Percentiles rank a stretch among this genome's conserved stretches.
Conservation (phyloP, 2,329 filamentous ascomycete species). For the Venturia pyrina region DNA sequence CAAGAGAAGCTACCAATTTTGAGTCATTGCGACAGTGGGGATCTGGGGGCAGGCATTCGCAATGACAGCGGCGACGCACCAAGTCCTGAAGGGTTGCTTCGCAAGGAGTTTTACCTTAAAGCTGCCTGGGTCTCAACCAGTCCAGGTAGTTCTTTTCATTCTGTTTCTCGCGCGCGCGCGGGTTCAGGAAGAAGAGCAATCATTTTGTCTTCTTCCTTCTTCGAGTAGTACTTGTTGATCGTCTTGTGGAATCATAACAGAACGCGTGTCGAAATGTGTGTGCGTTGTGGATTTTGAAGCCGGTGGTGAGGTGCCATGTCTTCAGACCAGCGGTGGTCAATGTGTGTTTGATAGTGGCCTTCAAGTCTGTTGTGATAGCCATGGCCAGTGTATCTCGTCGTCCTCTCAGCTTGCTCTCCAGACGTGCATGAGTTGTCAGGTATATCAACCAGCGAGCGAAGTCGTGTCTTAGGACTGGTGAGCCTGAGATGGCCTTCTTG, state of each 20-base stretch:
- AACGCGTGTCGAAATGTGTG: not conserved
- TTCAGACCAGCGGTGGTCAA: not conserved
- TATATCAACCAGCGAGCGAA: not conserved
- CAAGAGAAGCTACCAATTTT: not conserved
- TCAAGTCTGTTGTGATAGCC: not conserved
- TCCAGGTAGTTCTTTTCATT: not conserved
- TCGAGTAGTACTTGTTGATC: not conserved
- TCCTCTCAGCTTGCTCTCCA: not conserved
- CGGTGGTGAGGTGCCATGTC: not conserved
- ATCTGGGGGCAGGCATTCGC: not conserved
- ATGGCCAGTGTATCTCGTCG: not conserved
- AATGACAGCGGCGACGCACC: constrained; percentile 1
- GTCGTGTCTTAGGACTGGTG: not conserved
- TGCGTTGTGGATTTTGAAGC: not conserved
- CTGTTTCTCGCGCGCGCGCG: not conserved
- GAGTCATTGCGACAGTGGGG: not conserved
- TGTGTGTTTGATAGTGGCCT: not conserved
- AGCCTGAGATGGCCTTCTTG: not conserved
- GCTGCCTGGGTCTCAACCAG: not conserved
- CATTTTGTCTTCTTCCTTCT: not conserved
- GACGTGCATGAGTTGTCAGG: not conserved
- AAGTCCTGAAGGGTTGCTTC: not conserved
- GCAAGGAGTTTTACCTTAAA: not conserved
- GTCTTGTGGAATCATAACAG: not conserved
- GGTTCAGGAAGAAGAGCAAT: not conserved